Percentiles rank a stretch among this genome's conserved stretches.
These are phyloP conservation scores for Bryum argenteum DNA, from an alignment of 225 moss, liverwort and hornwort species.

Conservation along the genomic window DNA sequence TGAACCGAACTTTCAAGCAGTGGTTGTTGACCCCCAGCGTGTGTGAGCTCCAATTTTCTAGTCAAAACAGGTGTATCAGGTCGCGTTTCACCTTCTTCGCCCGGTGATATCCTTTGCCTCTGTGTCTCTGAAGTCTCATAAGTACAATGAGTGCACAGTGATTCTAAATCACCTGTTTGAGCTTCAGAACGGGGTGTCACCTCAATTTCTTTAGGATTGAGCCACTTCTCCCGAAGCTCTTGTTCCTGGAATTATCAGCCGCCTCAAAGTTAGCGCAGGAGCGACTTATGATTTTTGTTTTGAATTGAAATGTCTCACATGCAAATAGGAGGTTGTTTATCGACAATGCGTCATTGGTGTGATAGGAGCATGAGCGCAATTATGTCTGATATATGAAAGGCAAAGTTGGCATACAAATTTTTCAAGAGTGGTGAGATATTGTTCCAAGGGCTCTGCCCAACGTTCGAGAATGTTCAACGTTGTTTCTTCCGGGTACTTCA, in stretches of 20 bases:
- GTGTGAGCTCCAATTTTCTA: constrained; percentile 14
- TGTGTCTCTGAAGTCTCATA: constrained; percentile 30
- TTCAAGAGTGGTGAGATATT: constrained; percentile 51
- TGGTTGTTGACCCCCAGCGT: constrained; percentile 13
- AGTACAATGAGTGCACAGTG: constrained; percentile 17
- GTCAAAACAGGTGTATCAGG: constrained; percentile 22
- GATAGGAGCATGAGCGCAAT: not conserved
- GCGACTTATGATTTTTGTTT: not conserved
- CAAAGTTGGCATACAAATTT: constrained; percentile 44
- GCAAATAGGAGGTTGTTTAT: constrained; percentile 5
- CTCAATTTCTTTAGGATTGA: constrained; percentile 37
- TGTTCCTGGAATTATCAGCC: constrained; percentile 49
- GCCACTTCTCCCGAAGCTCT: constrained; percentile 61
- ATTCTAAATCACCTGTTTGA: constrained; percentile 25
- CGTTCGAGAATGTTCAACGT: constrained; percentile 39
- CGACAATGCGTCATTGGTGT: not conserved
- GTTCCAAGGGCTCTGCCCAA: constrained; percentile 59
- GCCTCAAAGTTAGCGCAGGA: constrained; percentile 2
- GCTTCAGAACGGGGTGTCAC: constrained; percentile 25
- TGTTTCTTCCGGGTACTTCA: constrained; percentile 29
- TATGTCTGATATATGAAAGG: not conserved
- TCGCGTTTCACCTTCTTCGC: constrained; percentile 18
- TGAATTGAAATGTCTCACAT: constrained; percentile 1
- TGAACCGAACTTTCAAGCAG: constrained; percentile 17
- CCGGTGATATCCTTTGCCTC: constrained; percentile 19